phyloP scores from a whole-genome alignment of 169 alveolate genomes.

The Plasmodium blacklocki region DNA sequence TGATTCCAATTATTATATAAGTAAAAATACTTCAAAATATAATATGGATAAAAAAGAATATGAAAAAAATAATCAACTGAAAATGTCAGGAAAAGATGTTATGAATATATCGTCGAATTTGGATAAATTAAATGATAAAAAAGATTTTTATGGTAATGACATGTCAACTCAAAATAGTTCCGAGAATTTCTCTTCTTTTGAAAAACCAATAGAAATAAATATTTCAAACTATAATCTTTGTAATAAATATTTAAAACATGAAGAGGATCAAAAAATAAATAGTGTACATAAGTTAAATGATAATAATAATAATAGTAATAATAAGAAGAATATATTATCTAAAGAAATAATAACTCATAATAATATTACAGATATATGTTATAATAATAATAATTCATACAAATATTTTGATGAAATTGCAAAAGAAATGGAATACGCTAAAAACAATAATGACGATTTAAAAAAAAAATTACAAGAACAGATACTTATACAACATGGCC shows the following conservation, averaged over 20 bases:
- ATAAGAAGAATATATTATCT: background rate
- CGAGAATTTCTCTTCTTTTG: background rate
- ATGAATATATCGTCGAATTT: background rate
- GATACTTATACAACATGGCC: conserved; percentile 32
- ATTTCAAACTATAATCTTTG: background rate
- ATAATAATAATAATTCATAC: conserved; percentile 7
- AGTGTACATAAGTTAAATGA: background rate
- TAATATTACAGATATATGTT: background rate
- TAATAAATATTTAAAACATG: background rate
- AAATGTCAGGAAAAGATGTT: background rate
- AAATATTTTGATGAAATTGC: conserved; percentile 22
- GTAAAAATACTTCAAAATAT: too few species aligned
- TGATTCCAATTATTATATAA: conserved; percentile 12
- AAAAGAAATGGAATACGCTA: conserved; percentile 18
- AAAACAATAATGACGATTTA: conserved; percentile 32
- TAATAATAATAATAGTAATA: background rate
- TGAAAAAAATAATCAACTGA: background rate
- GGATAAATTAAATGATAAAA: conserved; percentile 8
- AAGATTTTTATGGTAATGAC: background rate
- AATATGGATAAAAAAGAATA: background rate
- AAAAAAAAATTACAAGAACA: conserved; percentile 54
- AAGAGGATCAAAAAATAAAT: background rate
- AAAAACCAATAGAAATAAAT: background rate
- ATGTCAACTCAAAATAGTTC: background rate
- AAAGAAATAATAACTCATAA: background rate